A percentile compares a stretch with the other conserved stretches of the same genome.
These are phyloP conservation scores for Plasmopara muralis DNA, from an alignment of 352 stramenopile species.

Conservation along the genomic window DNA sequence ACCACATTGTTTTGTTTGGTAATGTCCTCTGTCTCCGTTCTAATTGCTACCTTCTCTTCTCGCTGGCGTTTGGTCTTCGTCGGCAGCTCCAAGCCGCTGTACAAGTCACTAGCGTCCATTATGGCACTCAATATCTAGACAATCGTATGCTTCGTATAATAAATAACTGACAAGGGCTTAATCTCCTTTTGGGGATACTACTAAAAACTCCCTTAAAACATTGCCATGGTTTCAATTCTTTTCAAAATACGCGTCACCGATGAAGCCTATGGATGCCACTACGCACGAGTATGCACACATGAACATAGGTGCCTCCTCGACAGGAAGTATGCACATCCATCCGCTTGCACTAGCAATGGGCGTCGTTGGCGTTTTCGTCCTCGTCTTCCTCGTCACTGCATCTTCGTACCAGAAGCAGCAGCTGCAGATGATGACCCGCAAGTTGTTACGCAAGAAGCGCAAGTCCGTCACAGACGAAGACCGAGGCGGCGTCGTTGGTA, in stretches of 20 bases:
- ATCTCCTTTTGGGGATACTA: too few relatives aligned
- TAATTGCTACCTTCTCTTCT: slow-evolving; percentile 11
- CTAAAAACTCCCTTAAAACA: too few relatives aligned
- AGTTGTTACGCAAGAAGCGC: slow-evolving; percentile 66
- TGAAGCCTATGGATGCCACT: slow-evolving; percentile 24
- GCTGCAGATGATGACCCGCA: slow-evolving; percentile 73
- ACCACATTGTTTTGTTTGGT: neutral
- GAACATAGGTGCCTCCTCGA: slow-evolving; percentile 14
- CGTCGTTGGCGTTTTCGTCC: slow-evolving; percentile 44
- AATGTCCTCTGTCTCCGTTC: neutral
- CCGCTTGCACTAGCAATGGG: slow-evolving; percentile 60
- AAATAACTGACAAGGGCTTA: too few relatives aligned
- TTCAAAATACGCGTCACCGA: neutral
- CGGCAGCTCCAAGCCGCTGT: slow-evolving; percentile 43
- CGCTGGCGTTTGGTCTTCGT: slow-evolving; percentile 38
- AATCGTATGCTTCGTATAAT: too few relatives aligned
- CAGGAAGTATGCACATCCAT: slow-evolving; percentile 35
- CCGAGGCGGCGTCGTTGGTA: slow-evolving; percentile 14
- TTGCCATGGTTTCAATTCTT: too few relatives aligned
- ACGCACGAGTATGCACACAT: slow-evolving; percentile 25
- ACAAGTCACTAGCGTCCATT: slow-evolving; percentile 36
- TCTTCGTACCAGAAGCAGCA: slow-evolving; percentile 77
- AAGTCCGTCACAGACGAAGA: slow-evolving; percentile 35
- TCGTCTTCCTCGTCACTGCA: slow-evolving; percentile 61
- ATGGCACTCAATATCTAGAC: neutral